Percentiles rank a stretch among this genome's conserved stretches.
phyloP scores from a whole-genome alignment of 116 monocot genomes.

The Iris pallida region DNA sequence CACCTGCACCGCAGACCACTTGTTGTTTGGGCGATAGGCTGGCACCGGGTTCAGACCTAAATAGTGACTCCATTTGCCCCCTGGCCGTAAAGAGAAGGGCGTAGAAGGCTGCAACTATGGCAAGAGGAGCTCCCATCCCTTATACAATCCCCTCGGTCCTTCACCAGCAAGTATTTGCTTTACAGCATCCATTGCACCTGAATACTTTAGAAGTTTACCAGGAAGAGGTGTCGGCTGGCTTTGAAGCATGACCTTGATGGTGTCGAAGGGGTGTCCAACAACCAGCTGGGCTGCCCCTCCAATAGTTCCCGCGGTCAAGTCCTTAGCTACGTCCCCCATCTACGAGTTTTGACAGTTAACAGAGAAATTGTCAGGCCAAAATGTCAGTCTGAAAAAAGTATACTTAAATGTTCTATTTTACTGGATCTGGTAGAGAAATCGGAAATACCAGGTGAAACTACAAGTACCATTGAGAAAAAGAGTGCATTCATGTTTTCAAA shows the following conservation, averaged over 20 bases:
- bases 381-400: too few species aligned
- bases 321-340: slow-evolving; percentile 76
- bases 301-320: slow-evolving; percentile 72
- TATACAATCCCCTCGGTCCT: slow-evolving; percentile 69
- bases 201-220: slow-evolving; percentile 63
- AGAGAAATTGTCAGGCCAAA: too few species aligned
- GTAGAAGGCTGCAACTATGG: slow-evolving; percentile 86
- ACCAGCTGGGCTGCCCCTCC: slow-evolving; percentile 81
- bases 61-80: slow-evolving; percentile 66
- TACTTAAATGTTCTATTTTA: too few species aligned
- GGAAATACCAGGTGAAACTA: too few species aligned
- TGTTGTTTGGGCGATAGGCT: slow-evolving; percentile 57
- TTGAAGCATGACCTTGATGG: slow-evolving; percentile 90
- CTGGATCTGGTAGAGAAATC: too few species aligned
- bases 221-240: slow-evolving; percentile 72
- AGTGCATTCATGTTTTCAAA: too few species aligned
- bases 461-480: too few species aligned
- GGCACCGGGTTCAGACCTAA: slow-evolving; percentile 57
- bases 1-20: slow-evolving; percentile 69
- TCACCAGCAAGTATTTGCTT: slow-evolving; percentile 68
- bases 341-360: slow-evolving; percentile 2
- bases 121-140: slow-evolving; percentile 93
- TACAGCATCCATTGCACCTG: slow-evolving; percentile 80
- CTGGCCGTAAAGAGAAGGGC: slow-evolving; percentile 74
- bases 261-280: slow-evolving; percentile 91